Base-by-base conservation (phyloP, 2,329 filamentous ascomycete genomes). In the Didymella exigua region DNA sequence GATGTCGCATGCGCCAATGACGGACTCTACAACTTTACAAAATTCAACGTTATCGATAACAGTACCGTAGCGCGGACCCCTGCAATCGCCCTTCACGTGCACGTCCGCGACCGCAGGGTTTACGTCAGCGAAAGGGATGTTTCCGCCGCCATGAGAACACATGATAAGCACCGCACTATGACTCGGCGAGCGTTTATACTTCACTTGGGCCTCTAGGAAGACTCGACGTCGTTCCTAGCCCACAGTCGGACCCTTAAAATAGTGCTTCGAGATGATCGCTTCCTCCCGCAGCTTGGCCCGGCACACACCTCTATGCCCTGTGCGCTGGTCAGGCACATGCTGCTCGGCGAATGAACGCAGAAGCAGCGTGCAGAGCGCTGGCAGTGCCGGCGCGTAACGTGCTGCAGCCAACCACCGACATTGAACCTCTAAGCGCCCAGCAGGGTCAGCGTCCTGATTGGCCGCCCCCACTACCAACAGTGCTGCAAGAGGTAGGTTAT, bases 351-450 rank as follows among this genome's bases (percentile, higher is more conserved):
- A 74, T 73, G 59, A 67, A 33, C 33, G 56, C 55, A 31, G 27
- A 45, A 58, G 52, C 47, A 36, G 42, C 52, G 55, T 41, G 43
- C 58, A 58, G 56, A 62, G 64, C 67, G 64, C 56, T 53, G 64
- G 40, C 56, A 64, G 59, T 58, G 56, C 66, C 67, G 70, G 72
- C 72, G 72, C 72, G 72, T 75, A 74, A 61, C 62, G 65, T 54
- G 49, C 56, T 52, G 55, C 43, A 60, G 60, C 70, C 71, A 74
- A 72, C 69, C 69, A 73, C 68, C 66, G 62, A 65, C 63, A 64
- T 67, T 60, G 66, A 73, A 73, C 68, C 71, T 58, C 54, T 60
- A 71, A 70, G 68, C 72, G 72, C 72, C 67, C 61, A 70, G 60
- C 51, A 62, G 63, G 63, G 63, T 60, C 45, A 46, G 46, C 65